Base-by-base conservation (phyloP, 2,329 filamentous ascomycete species). In the Diaporthe longicolla region DNA sequence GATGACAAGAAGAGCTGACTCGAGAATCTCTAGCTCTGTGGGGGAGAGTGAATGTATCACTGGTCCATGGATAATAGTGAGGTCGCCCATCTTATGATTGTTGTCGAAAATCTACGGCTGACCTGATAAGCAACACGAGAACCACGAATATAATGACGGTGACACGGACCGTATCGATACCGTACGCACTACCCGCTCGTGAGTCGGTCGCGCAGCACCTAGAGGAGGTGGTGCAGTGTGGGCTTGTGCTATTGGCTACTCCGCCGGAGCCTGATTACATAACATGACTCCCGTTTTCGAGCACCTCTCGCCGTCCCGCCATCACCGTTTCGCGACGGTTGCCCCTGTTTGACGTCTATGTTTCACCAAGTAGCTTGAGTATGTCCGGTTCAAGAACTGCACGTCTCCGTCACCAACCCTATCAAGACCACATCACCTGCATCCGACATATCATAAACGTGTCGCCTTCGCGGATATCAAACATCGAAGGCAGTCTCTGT, bases 1-100 rank as follows among this genome's bases (percentile, higher is more conserved):
- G 68, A 82, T 72, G 17, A 72, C 55, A 37, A 79, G 37, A 26
- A 73, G 54, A n/a, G 75, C 75, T 13, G 58, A 73, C 45, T 70
- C 43, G 24, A 75, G 13, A 15, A 73, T 57, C 65, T 76, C 75
- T 9, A 76, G 58, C 37, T 73, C 59, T 10, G 58, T 65, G 7
- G 73, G 59, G 1, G 65, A 40, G 9, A 73, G 43, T 9, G 73
- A 73, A 68, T 76, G 73, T 40, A 75, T 65, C 43, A 73, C 65
- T 17, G 73, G 24, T n/a, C 73, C 70, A 21, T 75, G 54, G 37
- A 75, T 73, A 15, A 73, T 17, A 15, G 68, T 55, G 3, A 71
- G 55, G 11, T 37, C 40, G 26, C 40, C 29, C 65, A 70, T 74
- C 7, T 29, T 58, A 19, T 32, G 52, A 17, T 50, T 52, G 29